phyloP scores from a whole-genome alignment of 2,329 filamentous ascomycete genomes.

The Zarea fungicola region DNA sequence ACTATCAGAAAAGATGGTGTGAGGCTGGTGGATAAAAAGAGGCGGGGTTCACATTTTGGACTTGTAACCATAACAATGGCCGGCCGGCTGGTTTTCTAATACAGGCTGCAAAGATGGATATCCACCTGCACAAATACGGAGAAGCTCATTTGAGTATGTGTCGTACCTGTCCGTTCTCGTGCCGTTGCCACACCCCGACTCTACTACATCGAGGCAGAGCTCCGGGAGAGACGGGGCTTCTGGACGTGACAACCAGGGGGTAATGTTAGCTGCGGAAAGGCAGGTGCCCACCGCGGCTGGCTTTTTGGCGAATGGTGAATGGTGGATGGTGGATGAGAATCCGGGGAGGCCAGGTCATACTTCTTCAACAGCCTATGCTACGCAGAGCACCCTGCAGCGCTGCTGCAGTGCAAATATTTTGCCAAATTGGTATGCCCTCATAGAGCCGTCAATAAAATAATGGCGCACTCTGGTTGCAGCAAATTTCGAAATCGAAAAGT shows the following conservation, averaged over 20 bases:
- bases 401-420: too few species aligned
- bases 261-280: neutral
- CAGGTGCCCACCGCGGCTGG: neutral
- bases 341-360: too few species aligned
- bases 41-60: neutral
- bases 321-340: too few species aligned
- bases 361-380: too few species aligned
- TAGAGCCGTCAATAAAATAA: too few species aligned
- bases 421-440: too few species aligned
- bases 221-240: neutral
- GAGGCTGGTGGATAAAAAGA: neutral
- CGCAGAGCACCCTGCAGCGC: too few species aligned
- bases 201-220: conserved; percentile 6
- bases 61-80: too few species aligned
- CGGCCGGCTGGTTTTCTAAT: too few species aligned
- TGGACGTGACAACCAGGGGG: neutral
- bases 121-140: conserved; percentile 8
- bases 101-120: neutral
- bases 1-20: conserved; percentile 2
- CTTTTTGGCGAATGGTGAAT: neutral
- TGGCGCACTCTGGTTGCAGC: too few species aligned
- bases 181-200: conserved; percentile 2
- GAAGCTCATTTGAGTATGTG: conserved; percentile 1
- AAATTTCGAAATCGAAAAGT: neutral
- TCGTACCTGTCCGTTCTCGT: conserved; percentile 1